Evolutionary conservation across 2,329 filamentous ascomycete genomes (phyloP), one percentile per base, ranked within the genome.

Genomic region (Penicillium sp.): DNA sequence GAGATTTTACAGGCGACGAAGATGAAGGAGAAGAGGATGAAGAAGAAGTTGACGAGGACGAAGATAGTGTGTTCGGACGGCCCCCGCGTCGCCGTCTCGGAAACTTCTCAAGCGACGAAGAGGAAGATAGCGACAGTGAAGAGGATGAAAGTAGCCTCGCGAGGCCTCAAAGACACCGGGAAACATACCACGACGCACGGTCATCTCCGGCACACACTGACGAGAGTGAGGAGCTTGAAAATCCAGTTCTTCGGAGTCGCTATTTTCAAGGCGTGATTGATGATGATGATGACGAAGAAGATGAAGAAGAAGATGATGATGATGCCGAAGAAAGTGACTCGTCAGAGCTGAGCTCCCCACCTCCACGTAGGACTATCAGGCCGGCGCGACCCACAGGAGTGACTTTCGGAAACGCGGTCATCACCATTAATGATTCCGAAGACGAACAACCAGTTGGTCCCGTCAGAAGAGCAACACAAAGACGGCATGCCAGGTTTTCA

Each of bases 391-490:
- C 43, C 23, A 57, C 49, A 29, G 64, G 54, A n/a, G 39, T 40
- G 29, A 47, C 52, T 26, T 52, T 48, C 3, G 31, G 43, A 2
- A 58, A 60, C 40, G 63, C 52, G 21, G 65, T 66, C n/a, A 66
- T 66, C n/a, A 44, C 60, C 6, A 59, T 66, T 11, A 61, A 64
- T 29, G 62, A 65, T 48, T 58, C 59, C 10, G 65, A 65, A 26
- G 64, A 67, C 5, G 63, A 67, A 31, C 58, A 62, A 34, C 65
- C 65, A 8, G 55, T 67, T 31, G 60, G 64, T 8, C 59, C 65
- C 8, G 48, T 63, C 49, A 56, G 64, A 56, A 59, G 62, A 55
- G 40, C 56, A 26, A 39, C 48, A 16, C 63, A 64, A 21, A 52
- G 61, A 45, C 54, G 62, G 28, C 56, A 46, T 29, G 49, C 50